Percentiles rank a stretch among this genome's conserved stretches.
phyloP scores from a whole-genome alignment of 2,329 filamentous ascomycete genomes.

The Aspergillus vadensis region DNA sequence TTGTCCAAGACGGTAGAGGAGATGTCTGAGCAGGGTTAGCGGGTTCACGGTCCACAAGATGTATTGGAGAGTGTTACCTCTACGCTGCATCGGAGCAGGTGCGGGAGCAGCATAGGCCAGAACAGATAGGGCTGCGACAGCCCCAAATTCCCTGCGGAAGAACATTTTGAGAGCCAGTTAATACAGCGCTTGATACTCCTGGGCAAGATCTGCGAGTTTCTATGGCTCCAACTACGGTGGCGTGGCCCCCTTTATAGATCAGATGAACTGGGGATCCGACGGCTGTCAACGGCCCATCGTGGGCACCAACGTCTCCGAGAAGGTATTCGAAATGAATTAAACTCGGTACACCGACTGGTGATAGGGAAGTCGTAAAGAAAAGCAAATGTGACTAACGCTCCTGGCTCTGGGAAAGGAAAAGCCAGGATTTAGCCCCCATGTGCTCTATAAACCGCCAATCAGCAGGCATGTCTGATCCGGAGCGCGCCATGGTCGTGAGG shows the following conservation, averaged over 20 bases:
- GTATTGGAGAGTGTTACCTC: not conserved
- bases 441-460: not conserved
- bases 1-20: conserved; percentile 3
- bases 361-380: not conserved
- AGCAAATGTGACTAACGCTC: not conserved
- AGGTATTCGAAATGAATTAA: not conserved
- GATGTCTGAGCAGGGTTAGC: conserved; percentile 2
- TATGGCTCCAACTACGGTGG: not conserved
- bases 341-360: not conserved
- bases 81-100: conserved; percentile 6
- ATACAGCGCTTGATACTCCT: not conserved
- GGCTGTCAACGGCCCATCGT: not conserved
- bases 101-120: conserved; percentile 9
- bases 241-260: not conserved
- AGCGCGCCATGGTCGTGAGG: not conserved
- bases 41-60: too few relatives aligned
- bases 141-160: not conserved
- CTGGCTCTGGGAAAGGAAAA: not conserved
- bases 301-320: not conserved
- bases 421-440: not conserved
- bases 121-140: not conserved
- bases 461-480: not conserved
- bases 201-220: not conserved
- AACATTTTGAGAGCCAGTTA: not conserved
- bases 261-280: not conserved